These are phyloP conservation scores for Mucor piriformis DNA, from an alignment of 371 early-diverging fungal species.

Conservation along the genomic window DNA sequence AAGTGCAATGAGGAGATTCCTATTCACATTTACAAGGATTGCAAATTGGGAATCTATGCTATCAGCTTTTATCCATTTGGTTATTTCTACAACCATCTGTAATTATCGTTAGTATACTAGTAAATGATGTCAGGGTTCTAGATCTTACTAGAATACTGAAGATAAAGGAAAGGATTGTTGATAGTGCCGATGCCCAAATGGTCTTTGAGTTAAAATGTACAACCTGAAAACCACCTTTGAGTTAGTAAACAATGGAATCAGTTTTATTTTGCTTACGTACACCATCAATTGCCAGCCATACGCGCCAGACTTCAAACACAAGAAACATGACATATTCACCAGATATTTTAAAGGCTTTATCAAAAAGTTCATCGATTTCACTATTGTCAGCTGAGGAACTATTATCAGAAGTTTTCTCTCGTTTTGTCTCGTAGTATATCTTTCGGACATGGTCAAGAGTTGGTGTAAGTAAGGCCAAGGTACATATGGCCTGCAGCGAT, in stretches of 20 bases:
- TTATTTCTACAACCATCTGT: conserved; percentile 10
- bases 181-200: conserved; percentile 12
- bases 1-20: background rate
- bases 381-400: no score
- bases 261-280: background rate
- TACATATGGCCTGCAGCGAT: no score
- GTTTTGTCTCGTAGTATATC: no score
- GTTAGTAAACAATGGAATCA: background rate
- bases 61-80: background rate
- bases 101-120: no score
- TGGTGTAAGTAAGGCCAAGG: no score
- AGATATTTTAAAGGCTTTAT: background rate
- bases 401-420: no score
- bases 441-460: no score
- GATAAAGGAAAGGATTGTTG: conserved; percentile 3
- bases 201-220: conserved; percentile 10
- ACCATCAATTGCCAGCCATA: conserved; percentile 16
- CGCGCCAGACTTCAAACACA: conserved; percentile 8
- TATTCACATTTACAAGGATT: background rate
- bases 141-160: conserved; percentile 6
- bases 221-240: background rate
- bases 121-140: background rate
- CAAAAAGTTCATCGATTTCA: background rate
- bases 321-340: conserved; percentile 13
- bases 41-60: background rate